Base-by-base conservation (phyloP, 1,139 yeast species). In the Zygotorulaspora mrakii region DNA sequence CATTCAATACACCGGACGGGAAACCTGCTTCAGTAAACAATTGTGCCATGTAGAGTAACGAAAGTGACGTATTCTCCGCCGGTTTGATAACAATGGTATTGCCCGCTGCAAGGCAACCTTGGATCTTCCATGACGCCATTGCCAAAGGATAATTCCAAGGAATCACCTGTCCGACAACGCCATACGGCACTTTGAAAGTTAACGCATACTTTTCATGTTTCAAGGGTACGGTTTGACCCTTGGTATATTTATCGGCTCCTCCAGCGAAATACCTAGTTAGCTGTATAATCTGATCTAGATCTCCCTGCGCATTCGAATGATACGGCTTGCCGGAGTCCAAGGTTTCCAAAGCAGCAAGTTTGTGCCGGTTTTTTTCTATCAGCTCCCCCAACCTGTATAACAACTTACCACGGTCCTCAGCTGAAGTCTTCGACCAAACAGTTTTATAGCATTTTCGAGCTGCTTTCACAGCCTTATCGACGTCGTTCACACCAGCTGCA, bases 131-230 rank as follows among this genome's bases (percentile, higher is more conserved):
- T 22, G 77, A 65, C 23, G 80, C 76, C 82, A 81, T 80, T 45
- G 79, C 73, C 43, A 80, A 62, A 34, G 88, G 87, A 64, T 80
- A 81, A 56, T 81, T 81, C 87, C 87, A 81, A 38, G 88, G 87
- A 45, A 80, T 77, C 47, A 81, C 77, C 61, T 78, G 82, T 22
- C 83, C 94, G 57, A 85, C 80, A 17, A 84, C 89, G 20, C 94
- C 94, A 52, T 68, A 73, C 33, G 96, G 95, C 62, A 83, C 91
- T 63, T 82, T 85, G 41, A 82, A 66, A 28, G 95, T 84, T 68
- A 82, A 84, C 14, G 85, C 86, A 53, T 84, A 71, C 63, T 81
- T 80, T 44, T 72, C 73, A 24, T 79, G 75, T 35, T 58, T 61
- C 48, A 82, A 70, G 48, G 86, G 89, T 54, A 85, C 79, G 33